Evolutionary conservation across 805 yeast species (phyloP), one percentile per base, ranked within the genome.

Genomic region (Candida ulmi): DNA sequence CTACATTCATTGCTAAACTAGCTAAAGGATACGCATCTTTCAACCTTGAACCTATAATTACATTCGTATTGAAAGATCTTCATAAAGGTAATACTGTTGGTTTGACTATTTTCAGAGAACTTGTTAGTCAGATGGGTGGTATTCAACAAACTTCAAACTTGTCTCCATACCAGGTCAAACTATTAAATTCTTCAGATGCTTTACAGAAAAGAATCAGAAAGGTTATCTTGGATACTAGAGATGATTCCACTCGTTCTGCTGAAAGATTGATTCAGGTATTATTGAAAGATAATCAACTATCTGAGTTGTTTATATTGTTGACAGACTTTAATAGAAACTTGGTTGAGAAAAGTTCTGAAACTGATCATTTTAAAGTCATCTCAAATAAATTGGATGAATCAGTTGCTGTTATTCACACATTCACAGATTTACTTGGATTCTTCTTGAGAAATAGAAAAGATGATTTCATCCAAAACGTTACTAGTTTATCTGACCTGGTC

Each of bases 91-190:
- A 80, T 34, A 68, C 73, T 1, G 69, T 80, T 17, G 81, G 82
- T 7, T 60, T 85, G 4, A 66, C 82, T 15, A 69, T 91, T 13
- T 60, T 90, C 30, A 75, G 75, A 43, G 91, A 87, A 42, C 63
- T 88, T 25, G 59, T 88, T 11, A 61, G 70, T 13, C 68, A 78
- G 11, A 86, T 87, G 81, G 86, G 90, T 25, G 97, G 97, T 11
- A 74, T 90, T 30, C 81, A 79, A 46, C 71, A 80, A 30, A 72
- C 76, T 25, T 69, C 80, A 11, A 85, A 88, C 50, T 66, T 88
- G 26, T 80, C 88, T 0, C 59, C 72, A 5, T 67, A 68, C 17
- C 95, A 85, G 54, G 71, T 88, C 21, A 68, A 76, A 35, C 68
- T 78, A 63, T 61, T 88, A 29, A 82, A 81, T 45, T 75, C 85